A percentile compares a stretch with the other conserved stretches of the same genome.
Conservation (phyloP, 805 yeast genomes). For the Cyberlindnera mrakii region DNA sequence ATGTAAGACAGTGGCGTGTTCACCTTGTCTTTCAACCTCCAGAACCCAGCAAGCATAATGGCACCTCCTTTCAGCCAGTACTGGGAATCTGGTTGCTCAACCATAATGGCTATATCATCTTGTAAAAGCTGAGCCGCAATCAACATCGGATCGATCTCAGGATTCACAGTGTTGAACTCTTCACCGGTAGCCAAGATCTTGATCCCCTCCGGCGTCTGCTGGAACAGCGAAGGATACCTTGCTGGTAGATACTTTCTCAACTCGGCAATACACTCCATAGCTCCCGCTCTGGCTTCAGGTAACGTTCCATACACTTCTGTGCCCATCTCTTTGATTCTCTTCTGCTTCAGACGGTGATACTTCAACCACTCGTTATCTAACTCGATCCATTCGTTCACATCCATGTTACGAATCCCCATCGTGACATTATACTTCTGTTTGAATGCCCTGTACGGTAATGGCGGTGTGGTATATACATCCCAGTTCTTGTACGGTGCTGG, state of each 20-base stretch:
- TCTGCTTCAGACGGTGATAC: conserved; percentile 46
- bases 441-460: conserved; percentile 39
- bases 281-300: conserved; percentile 46
- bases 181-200: conserved; percentile 49
- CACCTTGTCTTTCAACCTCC: conserved; percentile 59
- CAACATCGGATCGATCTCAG: conserved; percentile 48
- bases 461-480: conserved; percentile 13
- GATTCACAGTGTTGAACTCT: conserved; percentile 28
- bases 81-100: conserved; percentile 52
- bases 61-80: conserved; percentile 56
- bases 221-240: conserved; percentile 52
- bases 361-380: conserved; percentile 60
- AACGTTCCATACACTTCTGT: conserved; percentile 41
- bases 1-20: conserved; percentile 49
- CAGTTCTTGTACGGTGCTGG: conserved; percentile 37
- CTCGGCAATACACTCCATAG: conserved; percentile 49
- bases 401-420: conserved; percentile 65
- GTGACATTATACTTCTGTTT: conserved; percentile 58
- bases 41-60: conserved; percentile 60
- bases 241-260: conserved; percentile 46
- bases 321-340: conserved; percentile 42
- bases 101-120: conserved; percentile 64
- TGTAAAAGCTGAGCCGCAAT: conserved; percentile 54
- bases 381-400: conserved; percentile 59
- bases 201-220: conserved; percentile 13